phyloP scores from a whole-genome alignment of 2,329 filamentous ascomycete genomes.

The Xylariales sp. region DNA sequence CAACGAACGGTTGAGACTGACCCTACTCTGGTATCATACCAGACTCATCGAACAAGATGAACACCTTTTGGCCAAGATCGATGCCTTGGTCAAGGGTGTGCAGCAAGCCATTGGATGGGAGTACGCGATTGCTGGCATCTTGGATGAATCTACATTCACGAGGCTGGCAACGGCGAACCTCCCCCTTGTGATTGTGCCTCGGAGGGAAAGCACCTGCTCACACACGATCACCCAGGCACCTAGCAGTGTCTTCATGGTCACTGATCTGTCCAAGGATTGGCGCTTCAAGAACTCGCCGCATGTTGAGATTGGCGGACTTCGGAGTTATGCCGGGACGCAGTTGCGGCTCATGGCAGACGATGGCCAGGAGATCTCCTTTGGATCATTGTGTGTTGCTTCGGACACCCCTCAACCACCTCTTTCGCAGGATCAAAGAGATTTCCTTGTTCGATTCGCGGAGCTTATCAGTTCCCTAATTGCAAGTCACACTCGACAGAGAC shows the following conservation, averaged over 20 bases:
- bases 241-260: conserved; percentile 7
- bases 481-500: conserved; percentile 4
- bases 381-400: conserved; percentile 9
- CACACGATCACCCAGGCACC: conserved; percentile 9
- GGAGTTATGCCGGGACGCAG: conserved; percentile 8
- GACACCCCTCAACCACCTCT: conserved; percentile 2
- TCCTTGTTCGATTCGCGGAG: conserved; percentile 8
- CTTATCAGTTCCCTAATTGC: conserved; percentile 4
- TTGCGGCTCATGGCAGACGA: conserved; percentile 7
- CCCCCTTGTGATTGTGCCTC: conserved; percentile 6
- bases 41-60: conserved; percentile 7
- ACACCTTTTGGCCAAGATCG: conserved; percentile 5
- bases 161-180: conserved; percentile 7
- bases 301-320: conserved; percentile 7
- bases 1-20: conserved; percentile 8
- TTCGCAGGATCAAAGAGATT: neutral
- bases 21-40: conserved; percentile 10
- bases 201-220: conserved; percentile 7
- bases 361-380: conserved; percentile 5
- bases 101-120: conserved; percentile 11
- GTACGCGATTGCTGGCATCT: conserved; percentile 8
- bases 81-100: conserved; percentile 5
- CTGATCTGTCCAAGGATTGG: conserved; percentile 10
- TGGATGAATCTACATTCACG: conserved; percentile 7
- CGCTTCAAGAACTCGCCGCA: conserved; percentile 8